A percentile compares a stretch with the other conserved stretches of the same genome.
Conservation (phyloP, 257 asterid species). For the Haberlea rhodopensis region DNA sequence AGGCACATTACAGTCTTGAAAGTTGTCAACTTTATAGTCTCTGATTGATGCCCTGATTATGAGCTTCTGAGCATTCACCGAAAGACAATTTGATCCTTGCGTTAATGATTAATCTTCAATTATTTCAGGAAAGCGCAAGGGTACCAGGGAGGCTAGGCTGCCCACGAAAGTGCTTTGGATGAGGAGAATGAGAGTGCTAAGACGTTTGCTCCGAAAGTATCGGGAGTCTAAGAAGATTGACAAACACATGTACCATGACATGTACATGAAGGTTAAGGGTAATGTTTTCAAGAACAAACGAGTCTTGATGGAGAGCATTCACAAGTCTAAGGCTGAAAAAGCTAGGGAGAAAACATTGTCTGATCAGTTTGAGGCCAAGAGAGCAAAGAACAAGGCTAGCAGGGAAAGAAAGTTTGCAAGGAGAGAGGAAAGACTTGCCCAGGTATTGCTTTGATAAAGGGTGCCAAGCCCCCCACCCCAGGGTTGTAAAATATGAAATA, state of each 20-base stretch:
- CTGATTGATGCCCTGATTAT: no score
- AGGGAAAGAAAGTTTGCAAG: constrained; percentile 87
- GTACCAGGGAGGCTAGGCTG: constrained; percentile 95
- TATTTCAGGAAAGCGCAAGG: constrained; percentile 82
- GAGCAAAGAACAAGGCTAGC: constrained; percentile 97
- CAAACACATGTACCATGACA: constrained; percentile 95
- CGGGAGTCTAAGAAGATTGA: constrained; percentile 90
- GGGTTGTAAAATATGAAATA: neutral
- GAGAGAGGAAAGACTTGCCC: constrained; percentile 85
- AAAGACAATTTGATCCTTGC: neutral
- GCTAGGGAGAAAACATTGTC: constrained; percentile 89
- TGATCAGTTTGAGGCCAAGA: constrained; percentile 95
- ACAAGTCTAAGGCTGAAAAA: constrained; percentile 97
- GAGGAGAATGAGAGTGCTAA: constrained; percentile 91
- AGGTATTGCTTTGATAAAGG: constrained; percentile 37
- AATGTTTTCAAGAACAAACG: constrained; percentile 95
- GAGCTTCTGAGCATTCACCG: neutral
- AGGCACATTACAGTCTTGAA: no score
- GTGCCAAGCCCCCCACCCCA: no score
- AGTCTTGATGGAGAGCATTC: constrained; percentile 93
- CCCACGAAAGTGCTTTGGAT: constrained; percentile 94
- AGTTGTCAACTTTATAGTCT: no score
- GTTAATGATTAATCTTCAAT: neutral
- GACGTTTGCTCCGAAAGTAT: constrained; percentile 91
- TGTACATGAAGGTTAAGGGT: constrained; percentile 99